Percentiles rank a stretch among this genome's conserved stretches.
Conservation (phyloP, 1,284 basidiomycete genomes). For the Psilocybe mexicana region DNA sequence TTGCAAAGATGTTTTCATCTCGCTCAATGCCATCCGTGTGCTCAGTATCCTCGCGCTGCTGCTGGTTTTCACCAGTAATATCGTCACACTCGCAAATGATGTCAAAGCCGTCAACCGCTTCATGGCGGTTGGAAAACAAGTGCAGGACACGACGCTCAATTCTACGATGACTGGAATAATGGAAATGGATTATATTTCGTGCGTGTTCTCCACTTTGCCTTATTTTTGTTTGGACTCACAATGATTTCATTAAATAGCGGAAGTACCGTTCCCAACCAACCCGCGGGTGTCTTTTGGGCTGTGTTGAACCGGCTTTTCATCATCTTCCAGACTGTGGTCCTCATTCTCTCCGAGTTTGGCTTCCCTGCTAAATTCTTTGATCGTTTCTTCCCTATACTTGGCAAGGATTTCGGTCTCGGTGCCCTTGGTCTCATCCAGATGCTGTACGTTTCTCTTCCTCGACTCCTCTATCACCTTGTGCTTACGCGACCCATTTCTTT, state of each 20-base stretch:
- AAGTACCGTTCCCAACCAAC: slow-evolving; percentile 87
- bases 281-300: slow-evolving; percentile 87
- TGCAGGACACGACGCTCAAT: slow-evolving; percentile 34
- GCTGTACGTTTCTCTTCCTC: slow-evolving; percentile 39
- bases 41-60: slow-evolving; percentile 80
- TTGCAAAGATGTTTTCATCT: slow-evolving; percentile 67
- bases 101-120: slow-evolving; percentile 75
- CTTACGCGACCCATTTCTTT: slow-evolving; percentile 13
- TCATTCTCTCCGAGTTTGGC: slow-evolving; percentile 79
- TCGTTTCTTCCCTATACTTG: slow-evolving; percentile 82
- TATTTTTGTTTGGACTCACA: neutral
- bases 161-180: slow-evolving; percentile 37
- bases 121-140: slow-evolving; percentile 42
- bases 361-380: slow-evolving; percentile 79
- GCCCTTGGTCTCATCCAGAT: slow-evolving; percentile 83
- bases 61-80: slow-evolving; percentile 79
- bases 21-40: slow-evolving; percentile 75
- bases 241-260: slow-evolving; percentile 40
- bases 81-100: slow-evolving; percentile 80
- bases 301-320: slow-evolving; percentile 83
- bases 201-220: slow-evolving; percentile 5
- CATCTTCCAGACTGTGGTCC: slow-evolving; percentile 76
- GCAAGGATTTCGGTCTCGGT: slow-evolving; percentile 79
- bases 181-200: slow-evolving; percentile 81
- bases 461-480: neutral